Evolutionary conservation across 352 stramenopile genomes (phyloP).

Genomic region (Phytophthora fragariae): DNA sequence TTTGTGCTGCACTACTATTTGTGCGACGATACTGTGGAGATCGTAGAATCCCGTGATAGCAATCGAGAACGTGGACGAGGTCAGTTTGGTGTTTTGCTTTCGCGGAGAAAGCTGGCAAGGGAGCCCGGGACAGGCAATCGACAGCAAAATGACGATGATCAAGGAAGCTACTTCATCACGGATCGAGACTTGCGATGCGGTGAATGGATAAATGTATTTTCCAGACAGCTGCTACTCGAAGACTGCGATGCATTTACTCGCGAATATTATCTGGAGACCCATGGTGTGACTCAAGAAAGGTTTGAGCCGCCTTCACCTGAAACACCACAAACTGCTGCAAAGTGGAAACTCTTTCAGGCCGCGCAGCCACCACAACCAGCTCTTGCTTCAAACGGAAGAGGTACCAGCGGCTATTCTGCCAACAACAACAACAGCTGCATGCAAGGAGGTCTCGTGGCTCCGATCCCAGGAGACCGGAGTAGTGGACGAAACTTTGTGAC

Average conservation of each 20-base stretch:
- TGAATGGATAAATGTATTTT: conserved; percentile 85
- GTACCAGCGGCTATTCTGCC: conserved; percentile 33
- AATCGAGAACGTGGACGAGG: conserved; percentile 59
- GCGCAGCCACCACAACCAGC: conserved; percentile 7
- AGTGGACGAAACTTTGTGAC: conserved; percentile 18
- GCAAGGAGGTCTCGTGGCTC: conserved; percentile 36
- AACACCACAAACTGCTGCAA: conserved; percentile 25
- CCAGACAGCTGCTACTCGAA: conserved; percentile 88
- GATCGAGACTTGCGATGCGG: conserved; percentile 87
- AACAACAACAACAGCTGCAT: conserved; percentile 47
- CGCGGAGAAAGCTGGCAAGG: conserved; percentile 68
- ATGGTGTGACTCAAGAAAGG: conserved; percentile 85
- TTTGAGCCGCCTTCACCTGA: conserved; percentile 33
- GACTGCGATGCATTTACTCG: conserved; percentile 93
- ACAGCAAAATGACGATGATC: conserved; percentile 31
- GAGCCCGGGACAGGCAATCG: conserved; percentile 32
- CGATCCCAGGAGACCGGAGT: conserved; percentile 29
- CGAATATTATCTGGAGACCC: conserved; percentile 86
- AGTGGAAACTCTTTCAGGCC: conserved; percentile 71
- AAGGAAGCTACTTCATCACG: conserved; percentile 48
- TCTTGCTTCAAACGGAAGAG: conserved; percentile 29
- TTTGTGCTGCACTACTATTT: conserved; percentile 95
- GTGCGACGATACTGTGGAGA: conserved; percentile 92
- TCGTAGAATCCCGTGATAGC: conserved; percentile 77
- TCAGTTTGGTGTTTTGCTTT: conserved; percentile 86